These are phyloP conservation scores for Madurella mycetomatis DNA, from an alignment of 2,329 filamentous ascomycete species.

Conservation along the genomic window DNA sequence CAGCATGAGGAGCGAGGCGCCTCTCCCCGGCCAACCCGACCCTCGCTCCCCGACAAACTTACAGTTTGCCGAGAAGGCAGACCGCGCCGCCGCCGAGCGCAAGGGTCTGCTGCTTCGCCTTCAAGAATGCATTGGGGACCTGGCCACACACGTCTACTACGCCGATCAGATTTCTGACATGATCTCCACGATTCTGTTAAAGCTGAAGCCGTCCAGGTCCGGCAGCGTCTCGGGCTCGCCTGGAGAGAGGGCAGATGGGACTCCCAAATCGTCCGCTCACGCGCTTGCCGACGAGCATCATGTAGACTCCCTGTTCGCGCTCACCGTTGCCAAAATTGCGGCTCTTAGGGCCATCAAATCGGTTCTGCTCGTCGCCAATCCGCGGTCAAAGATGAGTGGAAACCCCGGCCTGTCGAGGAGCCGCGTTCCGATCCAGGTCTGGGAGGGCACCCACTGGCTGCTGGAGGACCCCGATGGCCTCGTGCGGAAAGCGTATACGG, in stretches of 20 bases:
- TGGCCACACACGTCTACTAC: conserved; percentile 95
- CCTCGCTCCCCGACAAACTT: conserved; percentile 25
- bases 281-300: conserved; percentile 35
- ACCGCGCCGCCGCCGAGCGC: conserved; percentile 44
- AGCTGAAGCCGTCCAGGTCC: conserved; percentile 63
- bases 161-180: conserved; percentile 94
- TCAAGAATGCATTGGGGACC: conserved; percentile 78
- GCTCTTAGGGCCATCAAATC: conserved; percentile 77
- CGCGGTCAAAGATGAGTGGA: conserved; percentile 53
- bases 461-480: conserved; percentile 72
- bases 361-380: conserved; percentile 78
- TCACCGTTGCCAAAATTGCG: conserved; percentile 52
- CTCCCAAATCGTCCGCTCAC: conserved; percentile 32
- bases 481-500: conserved; percentile 80
- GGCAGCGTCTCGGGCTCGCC: conserved; percentile 40
- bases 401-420: conserved; percentile 65
- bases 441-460: conserved; percentile 96
- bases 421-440: conserved; percentile 73
- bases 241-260: conserved; percentile 46
- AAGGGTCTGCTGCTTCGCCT: conserved; percentile 65
- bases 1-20: conserved; percentile 26
- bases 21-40: conserved; percentile 27
- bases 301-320: conserved; percentile 50
- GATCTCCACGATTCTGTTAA: conserved; percentile 73
- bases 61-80: conserved; percentile 33